These are phyloP conservation scores for Ustilaginoidea virens DNA, from an alignment of 2,329 filamentous ascomycete species.

Conservation along the genomic window DNA sequence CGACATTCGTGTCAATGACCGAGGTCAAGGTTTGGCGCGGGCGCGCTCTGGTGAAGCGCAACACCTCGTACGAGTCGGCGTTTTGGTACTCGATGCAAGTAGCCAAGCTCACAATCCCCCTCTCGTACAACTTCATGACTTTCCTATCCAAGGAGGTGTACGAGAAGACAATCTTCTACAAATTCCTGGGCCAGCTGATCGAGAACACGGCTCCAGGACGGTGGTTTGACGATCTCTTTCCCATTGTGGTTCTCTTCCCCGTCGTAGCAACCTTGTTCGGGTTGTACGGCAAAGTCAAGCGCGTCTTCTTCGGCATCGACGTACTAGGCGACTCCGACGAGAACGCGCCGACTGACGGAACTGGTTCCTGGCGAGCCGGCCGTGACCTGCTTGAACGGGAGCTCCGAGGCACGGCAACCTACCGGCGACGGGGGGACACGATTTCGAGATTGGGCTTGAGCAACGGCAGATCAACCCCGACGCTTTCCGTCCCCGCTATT, in stretches of 20 bases:
- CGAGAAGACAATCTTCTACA: slow-evolving; percentile 66
- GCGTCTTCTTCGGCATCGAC: slow-evolving; percentile 61
- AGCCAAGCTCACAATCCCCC: slow-evolving; percentile 78
- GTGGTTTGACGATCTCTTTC: slow-evolving; percentile 80
- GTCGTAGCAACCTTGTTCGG: slow-evolving; percentile 79
- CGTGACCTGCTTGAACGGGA: slow-evolving; percentile 82
- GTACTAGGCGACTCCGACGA: slow-evolving; percentile 61
- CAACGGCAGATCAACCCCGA: slow-evolving; percentile 24
- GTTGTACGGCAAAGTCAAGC: slow-evolving; percentile 68
- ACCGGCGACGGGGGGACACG: slow-evolving; percentile 31
- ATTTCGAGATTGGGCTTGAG: slow-evolving; percentile 17
- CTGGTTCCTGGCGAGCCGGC: slow-evolving; percentile 82
- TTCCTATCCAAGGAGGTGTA: slow-evolving; percentile 65
- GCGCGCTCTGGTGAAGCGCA: slow-evolving; percentile 73
- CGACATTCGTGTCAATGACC: slow-evolving; percentile 72
- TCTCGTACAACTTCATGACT: slow-evolving; percentile 93
- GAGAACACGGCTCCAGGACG: slow-evolving; percentile 68
- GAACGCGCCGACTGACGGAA: slow-evolving; percentile 50
- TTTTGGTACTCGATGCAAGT: slow-evolving; percentile 94
- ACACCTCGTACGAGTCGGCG: slow-evolving; percentile 83
- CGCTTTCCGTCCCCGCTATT: slow-evolving; percentile 32
- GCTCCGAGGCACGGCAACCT: slow-evolving; percentile 46
- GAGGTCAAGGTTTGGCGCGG: slow-evolving; percentile 98
- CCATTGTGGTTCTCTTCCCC: slow-evolving; percentile 72
- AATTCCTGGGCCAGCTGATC: slow-evolving; percentile 71